These are phyloP conservation scores for Entrophospora sp. DNA, from an alignment of 192 early-diverging fungal genomes.

Conservation along the genomic window DNA sequence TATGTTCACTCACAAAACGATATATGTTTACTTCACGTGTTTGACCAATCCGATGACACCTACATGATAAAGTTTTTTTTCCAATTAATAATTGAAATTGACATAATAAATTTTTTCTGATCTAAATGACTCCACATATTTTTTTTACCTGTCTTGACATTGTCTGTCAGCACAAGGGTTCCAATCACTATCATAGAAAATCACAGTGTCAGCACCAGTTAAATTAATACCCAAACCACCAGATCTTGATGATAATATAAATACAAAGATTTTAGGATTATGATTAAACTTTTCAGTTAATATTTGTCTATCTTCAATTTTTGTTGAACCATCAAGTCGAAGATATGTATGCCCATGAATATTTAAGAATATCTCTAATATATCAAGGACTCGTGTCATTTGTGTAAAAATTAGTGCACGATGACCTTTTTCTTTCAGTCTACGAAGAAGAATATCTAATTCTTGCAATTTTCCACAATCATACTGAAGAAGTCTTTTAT, in stretches of 20 bases:
- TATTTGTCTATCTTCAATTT: constrained; percentile 48
- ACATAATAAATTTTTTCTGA: background rate
- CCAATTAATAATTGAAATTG: background rate
- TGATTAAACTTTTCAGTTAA: constrained; percentile 52
- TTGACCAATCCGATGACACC: constrained; percentile 61
- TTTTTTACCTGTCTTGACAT: constrained; percentile 49
- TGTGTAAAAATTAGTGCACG: constrained; percentile 59
- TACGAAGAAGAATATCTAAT: constrained; percentile 43
- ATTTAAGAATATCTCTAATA: constrained; percentile 57
- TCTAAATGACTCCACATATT: background rate
- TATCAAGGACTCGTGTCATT: constrained; percentile 61
- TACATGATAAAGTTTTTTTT: constrained; percentile 8
- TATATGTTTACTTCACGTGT: constrained; percentile 70
- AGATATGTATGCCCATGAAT: constrained; percentile 57
- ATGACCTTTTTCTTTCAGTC: constrained; percentile 49
- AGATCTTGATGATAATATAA: constrained; percentile 56
- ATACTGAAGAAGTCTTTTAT: constrained; percentile 73
- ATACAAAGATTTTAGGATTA: constrained; percentile 46
- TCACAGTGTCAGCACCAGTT: constrained; percentile 70
- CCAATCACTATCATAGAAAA: constrained; percentile 73
- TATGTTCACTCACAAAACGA: constrained; percentile 61
- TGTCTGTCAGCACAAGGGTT: constrained; percentile 70
- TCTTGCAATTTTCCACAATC: constrained; percentile 75
- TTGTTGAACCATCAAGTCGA: constrained; percentile 52
- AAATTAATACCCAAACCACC: constrained; percentile 74